phyloP scores from a whole-genome alignment of 495 filamentous ascomycete genomes.

The Aspergillus affinis region DNA sequence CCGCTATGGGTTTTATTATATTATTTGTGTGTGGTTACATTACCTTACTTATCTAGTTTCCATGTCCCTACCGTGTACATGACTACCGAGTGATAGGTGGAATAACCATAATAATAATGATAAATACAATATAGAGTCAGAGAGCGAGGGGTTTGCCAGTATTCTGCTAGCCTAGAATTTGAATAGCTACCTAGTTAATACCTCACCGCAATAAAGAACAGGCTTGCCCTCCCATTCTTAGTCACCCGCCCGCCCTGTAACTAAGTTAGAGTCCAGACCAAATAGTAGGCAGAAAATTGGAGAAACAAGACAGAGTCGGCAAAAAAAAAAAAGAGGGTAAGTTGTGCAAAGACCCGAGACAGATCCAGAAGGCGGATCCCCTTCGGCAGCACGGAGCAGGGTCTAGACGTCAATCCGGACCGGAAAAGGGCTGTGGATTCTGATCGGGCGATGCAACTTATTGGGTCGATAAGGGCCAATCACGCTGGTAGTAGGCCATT shows the following conservation, averaged over 20 bases:
- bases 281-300: background rate
- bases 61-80: no score
- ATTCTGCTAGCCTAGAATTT: no score
- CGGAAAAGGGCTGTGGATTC: conserved; percentile 24
- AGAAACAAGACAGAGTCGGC: background rate
- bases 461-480: conserved; percentile 12
- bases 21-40: background rate
- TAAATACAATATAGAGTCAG: no score
- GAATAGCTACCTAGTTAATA: no score
- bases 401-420: conserved; percentile 21
- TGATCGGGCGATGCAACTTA: conserved; percentile 22
- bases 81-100: no score
- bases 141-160: no score
- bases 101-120: no score
- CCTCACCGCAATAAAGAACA: no score
- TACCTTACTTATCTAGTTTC: background rate
- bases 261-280: background rate
- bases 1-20: background rate
- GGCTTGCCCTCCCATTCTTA: no score
- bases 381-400: conserved; percentile 24
- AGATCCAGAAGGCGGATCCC: conserved; percentile 9
- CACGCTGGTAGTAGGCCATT: background rate
- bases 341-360: conserved; percentile 5
- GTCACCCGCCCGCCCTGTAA: no score
- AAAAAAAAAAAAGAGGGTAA: background rate